Conservation (phyloP, 2,329 filamentous ascomycete species). For the Rhinocladiella mackenziei region DNA sequence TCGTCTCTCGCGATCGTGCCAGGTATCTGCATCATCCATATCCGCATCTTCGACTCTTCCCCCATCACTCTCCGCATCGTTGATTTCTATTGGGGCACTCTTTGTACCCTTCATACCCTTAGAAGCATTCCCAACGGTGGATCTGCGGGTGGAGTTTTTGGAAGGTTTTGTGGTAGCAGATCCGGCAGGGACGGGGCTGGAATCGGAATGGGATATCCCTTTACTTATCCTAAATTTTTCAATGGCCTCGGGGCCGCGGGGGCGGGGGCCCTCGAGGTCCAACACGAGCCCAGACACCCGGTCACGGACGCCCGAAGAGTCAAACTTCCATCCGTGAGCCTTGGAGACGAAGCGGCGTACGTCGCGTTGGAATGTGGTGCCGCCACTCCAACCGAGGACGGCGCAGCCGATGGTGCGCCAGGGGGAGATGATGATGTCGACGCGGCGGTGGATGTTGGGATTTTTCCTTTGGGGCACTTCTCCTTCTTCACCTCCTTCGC, state of each 20-base stretch:
- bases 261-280: constrained; percentile 65
- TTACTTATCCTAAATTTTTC: constrained; percentile 8
- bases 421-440: constrained; percentile 86
- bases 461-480: constrained; percentile 45
- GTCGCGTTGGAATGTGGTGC: constrained; percentile 85
- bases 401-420: constrained; percentile 89
- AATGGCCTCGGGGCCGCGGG: constrained; percentile 30
- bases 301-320: constrained; percentile 78
- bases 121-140: no score
- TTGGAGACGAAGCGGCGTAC: constrained; percentile 74
- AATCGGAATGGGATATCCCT: background rate
- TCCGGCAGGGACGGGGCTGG: no score
- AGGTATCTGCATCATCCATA: constrained; percentile 45
- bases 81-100: background rate
- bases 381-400: constrained; percentile 81
- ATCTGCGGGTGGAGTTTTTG: no score
- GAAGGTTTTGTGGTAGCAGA: no score
- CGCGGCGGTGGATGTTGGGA: constrained; percentile 71
- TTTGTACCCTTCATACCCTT: no score
- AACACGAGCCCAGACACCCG: constrained; percentile 61
- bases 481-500: background rate
- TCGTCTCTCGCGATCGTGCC: constrained; percentile 69
- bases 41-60: constrained; percentile 68
- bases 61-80: constrained; percentile 54
- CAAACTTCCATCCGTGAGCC: constrained; percentile 73